A percentile compares a stretch with the other conserved stretches of the same genome.
These are phyloP conservation scores for Tympanopsis confertula DNA, from an alignment of 2,329 filamentous ascomycete species.

Conservation along the genomic window DNA sequence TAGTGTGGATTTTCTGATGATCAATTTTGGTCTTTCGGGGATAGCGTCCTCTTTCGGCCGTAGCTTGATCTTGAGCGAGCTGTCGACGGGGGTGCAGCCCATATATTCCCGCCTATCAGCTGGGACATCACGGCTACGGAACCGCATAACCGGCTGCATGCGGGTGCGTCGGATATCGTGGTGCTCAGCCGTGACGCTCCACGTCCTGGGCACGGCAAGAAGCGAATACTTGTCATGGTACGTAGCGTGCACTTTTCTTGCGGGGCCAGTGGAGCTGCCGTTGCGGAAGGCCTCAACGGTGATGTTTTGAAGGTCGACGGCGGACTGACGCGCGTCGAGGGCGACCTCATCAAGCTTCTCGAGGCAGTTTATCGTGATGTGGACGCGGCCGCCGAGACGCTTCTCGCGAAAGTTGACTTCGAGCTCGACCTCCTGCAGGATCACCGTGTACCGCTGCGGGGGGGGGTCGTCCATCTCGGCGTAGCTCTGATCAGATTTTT, in stretches of 20 bases:
- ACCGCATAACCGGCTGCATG: constrained; percentile 41
- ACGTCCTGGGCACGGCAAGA: constrained; percentile 46
- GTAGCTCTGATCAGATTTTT: no score
- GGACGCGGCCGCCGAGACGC: constrained; percentile 65
- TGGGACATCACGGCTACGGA: constrained; percentile 37
- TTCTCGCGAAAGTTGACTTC: constrained; percentile 76
- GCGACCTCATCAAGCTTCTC: constrained; percentile 45
- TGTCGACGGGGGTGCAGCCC: constrained; percentile 43
- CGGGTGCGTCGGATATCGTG: constrained; percentile 63
- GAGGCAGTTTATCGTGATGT: constrained; percentile 67
- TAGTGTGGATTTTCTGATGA: constrained; percentile 46
- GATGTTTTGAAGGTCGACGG: constrained; percentile 40
- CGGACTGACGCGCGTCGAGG: constrained; percentile 51
- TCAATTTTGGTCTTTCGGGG: constrained; percentile 30
- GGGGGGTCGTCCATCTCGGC: no score
- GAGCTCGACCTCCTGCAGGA: constrained; percentile 80
- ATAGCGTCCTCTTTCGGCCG: constrained; percentile 31
- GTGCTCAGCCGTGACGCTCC: constrained; percentile 59
- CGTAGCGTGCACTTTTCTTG: constrained; percentile 27
- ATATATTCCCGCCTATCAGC: constrained; percentile 40
- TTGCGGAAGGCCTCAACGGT: constrained; percentile 40
- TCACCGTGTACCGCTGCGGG: no score
- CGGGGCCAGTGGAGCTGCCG: no score
- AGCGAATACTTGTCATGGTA: constrained; percentile 58
- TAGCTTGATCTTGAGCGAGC: constrained; percentile 31